Evolutionary conservation across 139 green algal species (phyloP).

Genomic region (Microglena sp.): DNA sequence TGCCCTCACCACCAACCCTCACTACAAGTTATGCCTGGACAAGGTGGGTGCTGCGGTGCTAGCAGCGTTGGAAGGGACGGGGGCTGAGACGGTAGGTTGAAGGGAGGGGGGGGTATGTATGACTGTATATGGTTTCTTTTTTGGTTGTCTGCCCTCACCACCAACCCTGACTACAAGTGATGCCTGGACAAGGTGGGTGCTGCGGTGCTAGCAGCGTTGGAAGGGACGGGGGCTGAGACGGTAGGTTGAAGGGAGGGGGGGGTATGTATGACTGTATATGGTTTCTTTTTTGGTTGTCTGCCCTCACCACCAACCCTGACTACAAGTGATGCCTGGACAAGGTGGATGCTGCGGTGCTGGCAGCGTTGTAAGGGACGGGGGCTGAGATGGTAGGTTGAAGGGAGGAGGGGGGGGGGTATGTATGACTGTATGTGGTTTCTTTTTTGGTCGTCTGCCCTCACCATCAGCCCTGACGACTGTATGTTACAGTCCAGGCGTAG

Average conservation of each 20-base stretch:
- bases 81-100: constrained; percentile 14
- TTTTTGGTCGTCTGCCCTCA: too few species aligned
- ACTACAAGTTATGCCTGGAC: constrained; percentile 44
- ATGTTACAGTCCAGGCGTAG: too few species aligned
- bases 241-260: too few species aligned
- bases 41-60: constrained; percentile 37
- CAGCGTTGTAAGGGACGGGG: constrained; percentile 27
- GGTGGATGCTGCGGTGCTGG: constrained; percentile 34
- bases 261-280: too few species aligned
- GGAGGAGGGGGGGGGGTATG: not conserved
- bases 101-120: too few species aligned
- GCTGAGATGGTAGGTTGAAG: constrained; percentile 11
- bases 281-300: too few species aligned
- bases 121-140: too few species aligned
- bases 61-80: constrained; percentile 30
- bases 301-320: not conserved
- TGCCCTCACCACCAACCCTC: constrained; percentile 35
- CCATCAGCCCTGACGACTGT: too few species aligned
- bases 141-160: constrained; percentile 36
- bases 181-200: too few species aligned
- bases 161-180: constrained; percentile 25
- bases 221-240: too few species aligned
- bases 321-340: constrained; percentile 42
- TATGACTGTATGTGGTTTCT: too few species aligned
- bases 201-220: too few species aligned